phyloP scores from a whole-genome alignment of 2,329 filamentous ascomycete genomes.

The Alternaria dauci region DNA sequence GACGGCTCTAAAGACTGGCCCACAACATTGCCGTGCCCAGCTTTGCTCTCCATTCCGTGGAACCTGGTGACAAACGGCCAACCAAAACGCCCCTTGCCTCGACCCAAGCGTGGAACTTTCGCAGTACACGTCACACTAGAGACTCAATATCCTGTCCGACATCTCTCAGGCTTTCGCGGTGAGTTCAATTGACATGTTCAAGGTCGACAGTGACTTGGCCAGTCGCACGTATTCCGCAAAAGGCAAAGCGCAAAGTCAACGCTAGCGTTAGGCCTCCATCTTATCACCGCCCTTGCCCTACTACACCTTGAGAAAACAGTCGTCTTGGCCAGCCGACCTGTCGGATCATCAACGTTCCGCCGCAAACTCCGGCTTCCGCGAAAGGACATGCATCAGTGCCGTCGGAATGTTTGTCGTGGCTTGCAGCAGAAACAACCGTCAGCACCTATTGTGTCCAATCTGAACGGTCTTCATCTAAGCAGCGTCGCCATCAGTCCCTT shows the following conservation, averaged over 20 bases:
- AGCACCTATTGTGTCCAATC: neutral
- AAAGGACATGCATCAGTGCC: neutral
- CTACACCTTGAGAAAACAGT: neutral
- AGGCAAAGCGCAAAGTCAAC: neutral
- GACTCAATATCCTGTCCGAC: neutral
- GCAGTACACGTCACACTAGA: neutral
- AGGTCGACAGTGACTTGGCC: neutral
- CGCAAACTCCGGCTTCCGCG: neutral
- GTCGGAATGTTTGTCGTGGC: neutral
- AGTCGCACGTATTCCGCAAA: neutral
- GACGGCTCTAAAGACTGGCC: too few relatives aligned
- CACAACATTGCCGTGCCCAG: too few relatives aligned
- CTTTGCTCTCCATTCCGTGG: neutral
- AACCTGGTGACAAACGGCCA: neutral
- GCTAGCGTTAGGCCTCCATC: neutral
- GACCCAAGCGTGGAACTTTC: neutral
- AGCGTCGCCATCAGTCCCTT: neutral
- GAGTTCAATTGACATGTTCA: neutral
- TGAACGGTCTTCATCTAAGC: neutral
- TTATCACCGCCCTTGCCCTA: slow-evolving; percentile 1
- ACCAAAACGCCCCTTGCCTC: neutral
- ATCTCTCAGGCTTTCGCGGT: neutral
- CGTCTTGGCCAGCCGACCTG: neutral
- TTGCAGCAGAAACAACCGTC: neutral
- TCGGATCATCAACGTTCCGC: neutral